Percentiles rank a stretch among this genome's conserved stretches.
phyloP scores from a whole-genome alignment of 164 flowering plant genomes.

The Magnolia kwangsiensis region DNA sequence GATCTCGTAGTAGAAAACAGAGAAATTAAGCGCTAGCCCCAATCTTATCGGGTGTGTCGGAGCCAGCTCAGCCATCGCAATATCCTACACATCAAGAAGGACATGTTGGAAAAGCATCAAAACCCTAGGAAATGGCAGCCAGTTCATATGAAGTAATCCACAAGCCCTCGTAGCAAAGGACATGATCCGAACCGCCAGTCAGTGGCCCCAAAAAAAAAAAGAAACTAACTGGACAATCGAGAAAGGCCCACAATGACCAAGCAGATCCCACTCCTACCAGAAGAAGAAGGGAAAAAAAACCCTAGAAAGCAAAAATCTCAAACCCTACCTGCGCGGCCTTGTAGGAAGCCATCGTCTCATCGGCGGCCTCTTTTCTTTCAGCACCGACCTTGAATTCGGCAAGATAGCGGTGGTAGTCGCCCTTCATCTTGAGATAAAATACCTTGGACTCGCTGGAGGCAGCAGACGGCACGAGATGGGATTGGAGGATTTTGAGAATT shows the following conservation, averaged over 20 bases:
- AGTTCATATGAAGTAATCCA: too few species aligned
- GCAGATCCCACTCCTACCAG: neutral
- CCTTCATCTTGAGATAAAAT: constrained; percentile 85
- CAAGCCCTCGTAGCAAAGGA: too few species aligned
- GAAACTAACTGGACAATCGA: too few species aligned
- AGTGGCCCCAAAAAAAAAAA: too few species aligned
- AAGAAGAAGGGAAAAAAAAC: neutral
- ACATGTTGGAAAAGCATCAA: neutral
- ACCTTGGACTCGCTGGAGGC: constrained; percentile 61
- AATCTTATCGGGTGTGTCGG: constrained; percentile 80
- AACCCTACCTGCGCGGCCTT: constrained; percentile 74
- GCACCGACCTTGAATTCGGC: constrained; percentile 73
- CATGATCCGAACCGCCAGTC: too few species aligned
- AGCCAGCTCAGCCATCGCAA: constrained; percentile 62
- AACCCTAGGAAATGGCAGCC: neutral
- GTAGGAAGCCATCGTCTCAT: constrained; percentile 69
- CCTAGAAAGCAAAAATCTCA: neutral
- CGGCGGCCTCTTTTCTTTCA: constrained; percentile 71
- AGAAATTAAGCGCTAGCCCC: constrained; percentile 85
- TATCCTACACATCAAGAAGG: constrained; percentile 34
- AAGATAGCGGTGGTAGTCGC: constrained; percentile 73
- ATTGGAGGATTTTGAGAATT: constrained; percentile 53
- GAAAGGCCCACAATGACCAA: too few species aligned
- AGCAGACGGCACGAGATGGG: constrained; percentile 53
- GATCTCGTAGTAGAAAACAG: constrained; percentile 85